Base-by-base conservation (phyloP, 352 stramenopile genomes). In the Globisporangium paroecandrum region DNA sequence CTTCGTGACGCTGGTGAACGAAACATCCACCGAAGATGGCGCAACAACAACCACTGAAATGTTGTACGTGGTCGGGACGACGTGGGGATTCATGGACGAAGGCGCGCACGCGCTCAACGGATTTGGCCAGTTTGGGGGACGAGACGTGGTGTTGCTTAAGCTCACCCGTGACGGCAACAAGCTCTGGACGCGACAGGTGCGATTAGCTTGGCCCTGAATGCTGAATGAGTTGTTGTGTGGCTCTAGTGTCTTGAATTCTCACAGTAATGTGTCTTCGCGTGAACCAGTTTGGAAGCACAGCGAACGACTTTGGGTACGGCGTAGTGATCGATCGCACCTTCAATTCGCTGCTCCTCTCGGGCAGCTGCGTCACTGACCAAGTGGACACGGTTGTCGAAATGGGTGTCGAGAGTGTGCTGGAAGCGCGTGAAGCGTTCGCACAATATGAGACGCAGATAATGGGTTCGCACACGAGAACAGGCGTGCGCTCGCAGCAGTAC, bases 31-130 rank as follows among this genome's bases (percentile, higher is more conserved):
- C 7, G 27, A 64, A 12, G 69, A 49, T 24, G 53, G 58, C 4
- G n/a, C 25, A 22, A 71, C 69, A 7, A 38, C 36, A 0, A 62
- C 58, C 3, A 71, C 38, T 1, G 70, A 82, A 46, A 74, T 75
- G 64, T 65, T 94, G 10, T 91, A 90, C 36, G 76, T 94, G 18
- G 68, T 82, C 3, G 85, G 81, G 9, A 85, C 78, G 70, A 92
- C 85, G 1, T 91, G 82, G 80, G 83, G 85, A 0, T 84, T 71
- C 58, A 79, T 94, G 76, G 85, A 94, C 65, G 83, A 94, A 66
- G 75, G 73, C 2, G 73, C 72, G 8, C 83, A 94, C 64, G 82
- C 79, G 12, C 77, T 90, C 32, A 94, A 92, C 41, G 75, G 77
- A 2, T 94, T 91, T 63, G 83, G 85, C 0, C 82, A 72, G 4